These are phyloP conservation scores for Erysimum cheiri DNA, from an alignment of 441 rosid genomes.

Conservation along the genomic window DNA sequence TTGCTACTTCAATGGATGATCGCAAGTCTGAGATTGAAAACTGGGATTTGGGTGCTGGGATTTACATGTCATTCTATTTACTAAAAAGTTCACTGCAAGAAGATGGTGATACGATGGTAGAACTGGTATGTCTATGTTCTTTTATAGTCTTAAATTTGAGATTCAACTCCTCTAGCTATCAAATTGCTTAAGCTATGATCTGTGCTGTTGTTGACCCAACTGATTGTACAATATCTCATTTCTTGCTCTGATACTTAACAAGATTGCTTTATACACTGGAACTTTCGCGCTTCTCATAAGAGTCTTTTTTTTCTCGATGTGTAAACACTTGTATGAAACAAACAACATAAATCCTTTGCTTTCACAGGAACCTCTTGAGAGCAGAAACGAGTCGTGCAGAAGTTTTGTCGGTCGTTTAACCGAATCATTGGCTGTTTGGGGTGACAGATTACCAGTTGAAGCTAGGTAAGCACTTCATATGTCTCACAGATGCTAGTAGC, in stretches of 20 bases:
- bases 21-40: constrained; percentile 93
- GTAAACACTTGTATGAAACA: constrained; percentile 13
- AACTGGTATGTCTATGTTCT: constrained; percentile 57
- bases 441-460: constrained; percentile 67
- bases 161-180: constrained; percentile 20
- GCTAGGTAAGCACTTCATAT: constrained; percentile 36
- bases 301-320: constrained; percentile 3
- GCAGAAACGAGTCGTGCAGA: constrained; percentile 66
- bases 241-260: constrained; percentile 2
- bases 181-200: constrained; percentile 17
- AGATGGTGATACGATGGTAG: constrained; percentile 54
- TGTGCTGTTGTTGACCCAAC: constrained; percentile 4
- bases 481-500: constrained; percentile 12
- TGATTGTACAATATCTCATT: constrained; percentile 23
- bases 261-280: constrained; percentile 10
- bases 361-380: constrained; percentile 76
- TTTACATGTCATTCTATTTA: constrained; percentile 74
- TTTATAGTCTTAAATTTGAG: constrained; percentile 21
- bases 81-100: constrained; percentile 70
- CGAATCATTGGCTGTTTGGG: constrained; percentile 75
- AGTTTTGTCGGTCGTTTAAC: constrained; percentile 66
- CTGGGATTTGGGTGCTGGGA: constrained; percentile 98
- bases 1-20: constrained; percentile 82
- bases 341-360: constrained; percentile 32
- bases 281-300: constrained; percentile 7